Evolutionary conservation across 176 grass and related monocot species (phyloP), one percentile per base, ranked within the genome.

Genomic region (Carex kokanica): DNA sequence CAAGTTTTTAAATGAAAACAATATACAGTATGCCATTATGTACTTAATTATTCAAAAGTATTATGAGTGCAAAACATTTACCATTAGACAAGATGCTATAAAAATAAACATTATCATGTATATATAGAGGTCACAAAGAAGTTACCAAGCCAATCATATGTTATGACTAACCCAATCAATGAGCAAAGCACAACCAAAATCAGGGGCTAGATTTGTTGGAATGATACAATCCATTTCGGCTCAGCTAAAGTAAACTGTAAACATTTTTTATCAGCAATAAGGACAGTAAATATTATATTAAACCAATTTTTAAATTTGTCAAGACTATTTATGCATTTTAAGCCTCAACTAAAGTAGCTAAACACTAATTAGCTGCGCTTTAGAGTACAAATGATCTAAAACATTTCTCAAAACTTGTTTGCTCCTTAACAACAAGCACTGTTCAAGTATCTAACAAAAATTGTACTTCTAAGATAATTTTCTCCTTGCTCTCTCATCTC

Each of bases 361-460:
- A 27, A 54, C 47, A 53, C 10, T 16, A 54, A 24, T 51, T 71
- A 51, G 63, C 27, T 67, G 0, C 4, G 6, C 5, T 32, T 34
- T 66, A 5, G 13, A 16, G 27, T 15, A 34, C 23, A 24, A 52
- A 54, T 18, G 4, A 75, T 11, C 17, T 13, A 53, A 52, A 75
- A 16, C 71, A 75, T 53, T 52, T 31, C 45, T 31, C 47, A 77
- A 27, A 77, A 77, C 47, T 77, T 54, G 47, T 53, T 73, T 77
- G 20, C 40, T 25, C 9, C 43, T 74, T 74, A 51, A 20, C 4
- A 40, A 32, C 51, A 78, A 32, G 51, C 49, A 56, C 0, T 55
- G 24, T 56, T 78, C 6, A 31, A 78, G 51, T 32, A 29, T 78
- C 51, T 31, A 56, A 56, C 49, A 16, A 78, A 78, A 78, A 55